Evolutionary conservation across 148 eudicot genomes (phyloP).

Genomic region (Pharnaceum exiguum): DNA sequence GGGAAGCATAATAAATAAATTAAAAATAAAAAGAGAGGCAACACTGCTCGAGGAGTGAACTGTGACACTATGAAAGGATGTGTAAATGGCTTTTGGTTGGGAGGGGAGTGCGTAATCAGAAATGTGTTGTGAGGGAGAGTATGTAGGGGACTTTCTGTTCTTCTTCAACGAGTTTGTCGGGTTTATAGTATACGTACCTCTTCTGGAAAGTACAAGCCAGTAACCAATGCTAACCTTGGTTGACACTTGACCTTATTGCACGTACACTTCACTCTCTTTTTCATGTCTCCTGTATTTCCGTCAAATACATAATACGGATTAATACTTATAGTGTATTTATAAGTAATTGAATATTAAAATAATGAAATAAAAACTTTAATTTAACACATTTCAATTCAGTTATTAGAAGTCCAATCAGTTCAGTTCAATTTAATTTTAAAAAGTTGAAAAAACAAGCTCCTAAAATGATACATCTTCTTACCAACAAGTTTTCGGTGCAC

Average conservation of each 20-base stretch:
- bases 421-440: too few species aligned
- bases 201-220: background rate
- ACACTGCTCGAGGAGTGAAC: conserved; percentile 23
- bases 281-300: too few species aligned
- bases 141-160: conserved; percentile 1
- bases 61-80: background rate
- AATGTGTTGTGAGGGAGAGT: background rate
- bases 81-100: background rate
- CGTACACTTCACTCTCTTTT: background rate
- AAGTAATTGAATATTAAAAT: too few species aligned
- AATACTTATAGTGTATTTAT: too few species aligned
- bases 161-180: conserved; percentile 14
- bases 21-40: conserved; percentile 7
- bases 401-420: too few species aligned
- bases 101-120: background rate
- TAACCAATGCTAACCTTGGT: background rate
- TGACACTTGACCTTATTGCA: background rate
- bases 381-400: too few species aligned
- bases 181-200: conserved; percentile 6
- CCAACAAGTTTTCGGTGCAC: too few species aligned
- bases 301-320: too few species aligned
- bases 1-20: background rate
- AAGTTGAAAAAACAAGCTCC: too few species aligned
- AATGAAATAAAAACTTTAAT: too few species aligned
- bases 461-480: too few species aligned